Percentiles rank a stretch among this genome's conserved stretches.
Conservation (phyloP, 768 basidiomycete species). For the Hemileccinum impolitum region DNA sequence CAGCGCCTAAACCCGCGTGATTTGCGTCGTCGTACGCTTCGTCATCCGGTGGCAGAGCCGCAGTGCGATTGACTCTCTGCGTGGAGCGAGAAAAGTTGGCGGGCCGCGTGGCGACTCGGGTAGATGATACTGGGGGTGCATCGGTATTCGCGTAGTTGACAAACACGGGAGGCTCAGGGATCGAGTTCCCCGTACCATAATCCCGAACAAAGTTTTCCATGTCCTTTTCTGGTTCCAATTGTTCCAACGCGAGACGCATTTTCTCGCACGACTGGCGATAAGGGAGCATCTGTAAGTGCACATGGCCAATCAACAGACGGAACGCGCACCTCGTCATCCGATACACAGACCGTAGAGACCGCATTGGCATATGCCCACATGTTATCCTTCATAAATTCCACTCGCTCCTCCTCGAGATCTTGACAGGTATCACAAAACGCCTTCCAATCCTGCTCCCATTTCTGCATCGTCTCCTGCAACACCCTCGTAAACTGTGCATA, state of each 20-base stretch:
- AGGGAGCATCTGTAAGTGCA: not conserved
- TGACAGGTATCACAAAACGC: conserved; percentile 92
- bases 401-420: conserved; percentile 92
- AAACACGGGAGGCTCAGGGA: conserved; percentile 85
- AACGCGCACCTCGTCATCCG: conserved; percentile 83
- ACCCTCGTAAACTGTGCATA: conserved; percentile 84
- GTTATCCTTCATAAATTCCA: conserved; percentile 92
- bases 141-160: conserved; percentile 75
- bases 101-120: conserved; percentile 52
- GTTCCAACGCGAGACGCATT: conserved; percentile 80
- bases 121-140: conserved; percentile 57
- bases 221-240: conserved; percentile 83
- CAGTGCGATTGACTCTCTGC: conserved; percentile 30
- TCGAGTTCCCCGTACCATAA: conserved; percentile 83
- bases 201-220: conserved; percentile 86
- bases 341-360: conserved; percentile 92
- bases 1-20: conserved; percentile 68
- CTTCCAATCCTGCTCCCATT: conserved; percentile 96
- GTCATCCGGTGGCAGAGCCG: conserved; percentile 35
- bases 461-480: conserved; percentile 70
- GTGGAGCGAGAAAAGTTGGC: conserved; percentile 51
- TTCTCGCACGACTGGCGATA: conserved; percentile 80
- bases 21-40: conserved; percentile 51
- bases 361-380: conserved; percentile 96
- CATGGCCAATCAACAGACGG: not conserved